Percentiles rank a stretch among this genome's conserved stretches.
phyloP scores from a whole-genome alignment of 2,329 filamentous ascomycete genomes.

The Pseudogymnoascus sp. region DNA sequence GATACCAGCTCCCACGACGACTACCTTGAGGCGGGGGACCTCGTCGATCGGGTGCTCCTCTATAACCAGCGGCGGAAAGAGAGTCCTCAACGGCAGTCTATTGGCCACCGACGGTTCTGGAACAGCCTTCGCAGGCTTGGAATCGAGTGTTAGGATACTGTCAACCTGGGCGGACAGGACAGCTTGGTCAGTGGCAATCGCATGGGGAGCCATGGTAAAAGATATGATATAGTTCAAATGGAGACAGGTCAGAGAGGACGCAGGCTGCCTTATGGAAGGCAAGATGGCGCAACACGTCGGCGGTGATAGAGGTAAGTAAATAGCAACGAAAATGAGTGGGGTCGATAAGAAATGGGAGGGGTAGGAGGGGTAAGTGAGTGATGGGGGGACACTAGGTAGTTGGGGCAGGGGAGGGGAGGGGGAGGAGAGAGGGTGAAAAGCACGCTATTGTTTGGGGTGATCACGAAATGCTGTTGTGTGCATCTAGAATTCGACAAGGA shows the following conservation, averaged over 20 bases:
- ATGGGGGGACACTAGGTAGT: background rate
- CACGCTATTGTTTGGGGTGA: background rate
- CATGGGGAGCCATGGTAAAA: background rate
- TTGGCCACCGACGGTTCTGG: background rate
- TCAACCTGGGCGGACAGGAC: background rate
- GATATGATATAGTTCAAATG: background rate
- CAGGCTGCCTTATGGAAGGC: background rate
- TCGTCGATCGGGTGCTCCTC: constrained; percentile 13
- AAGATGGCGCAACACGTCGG: background rate
- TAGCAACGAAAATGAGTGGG: background rate
- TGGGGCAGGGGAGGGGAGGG: background rate
- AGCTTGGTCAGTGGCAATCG: background rate
- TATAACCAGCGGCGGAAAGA: constrained; percentile 10
- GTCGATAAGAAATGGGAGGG: background rate
- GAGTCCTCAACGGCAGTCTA: background rate
- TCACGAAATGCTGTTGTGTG: background rate
- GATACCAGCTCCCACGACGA: constrained; percentile 55
- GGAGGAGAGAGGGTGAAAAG: background rate
- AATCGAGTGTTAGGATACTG: background rate
- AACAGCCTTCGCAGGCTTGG: background rate
- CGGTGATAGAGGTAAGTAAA: background rate
- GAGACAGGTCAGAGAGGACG: background rate
- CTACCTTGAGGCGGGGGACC: constrained; percentile 19
- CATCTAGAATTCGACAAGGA: background rate
- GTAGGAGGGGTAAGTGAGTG: background rate